phyloP scores from a whole-genome alignment of 2,329 filamentous ascomycete species.

The Aureobasidium sp. region DNA sequence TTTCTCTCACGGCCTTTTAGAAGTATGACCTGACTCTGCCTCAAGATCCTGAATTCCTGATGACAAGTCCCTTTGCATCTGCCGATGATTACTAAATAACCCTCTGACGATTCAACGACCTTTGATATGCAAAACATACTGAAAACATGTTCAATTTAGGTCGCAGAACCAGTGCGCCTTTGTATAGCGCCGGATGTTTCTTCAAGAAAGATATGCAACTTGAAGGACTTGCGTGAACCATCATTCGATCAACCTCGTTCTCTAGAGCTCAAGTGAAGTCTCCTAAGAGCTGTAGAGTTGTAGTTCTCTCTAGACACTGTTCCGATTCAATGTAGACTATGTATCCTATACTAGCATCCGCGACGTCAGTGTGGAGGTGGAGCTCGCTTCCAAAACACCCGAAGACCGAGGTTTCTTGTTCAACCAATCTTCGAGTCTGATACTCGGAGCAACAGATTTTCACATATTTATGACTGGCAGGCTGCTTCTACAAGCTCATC shows the following conservation, averaged over 20 bases:
- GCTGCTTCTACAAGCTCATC: background rate
- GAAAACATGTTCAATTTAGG: background rate
- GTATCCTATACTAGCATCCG: too few relatives aligned
- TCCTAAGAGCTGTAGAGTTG: too few relatives aligned
- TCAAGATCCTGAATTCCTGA: slow-evolving; percentile 24
- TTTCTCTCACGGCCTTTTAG: background rate
- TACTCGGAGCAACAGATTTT: too few relatives aligned
- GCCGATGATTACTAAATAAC: slow-evolving; percentile 13
- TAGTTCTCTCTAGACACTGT: too few relatives aligned
- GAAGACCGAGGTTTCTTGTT: background rate
- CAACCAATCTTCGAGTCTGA: background rate
- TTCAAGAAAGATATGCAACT: slow-evolving; percentile 15
- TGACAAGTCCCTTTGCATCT: slow-evolving; percentile 22
- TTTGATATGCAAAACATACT: background rate
- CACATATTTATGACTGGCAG: too few relatives aligned
- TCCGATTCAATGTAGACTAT: too few relatives aligned
- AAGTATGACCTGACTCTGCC: background rate
- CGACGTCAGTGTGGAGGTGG: background rate
- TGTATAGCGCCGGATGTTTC: slow-evolving; percentile 14
- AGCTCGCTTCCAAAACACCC: background rate
- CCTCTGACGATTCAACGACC: background rate
- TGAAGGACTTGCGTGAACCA: background rate
- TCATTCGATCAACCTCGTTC: too few relatives aligned
- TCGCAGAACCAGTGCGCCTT: background rate
- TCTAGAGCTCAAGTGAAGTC: too few relatives aligned